Base-by-base conservation (phyloP, 371 early-diverging fungal genomes). In the Syncephalastrum sp. region DNA sequence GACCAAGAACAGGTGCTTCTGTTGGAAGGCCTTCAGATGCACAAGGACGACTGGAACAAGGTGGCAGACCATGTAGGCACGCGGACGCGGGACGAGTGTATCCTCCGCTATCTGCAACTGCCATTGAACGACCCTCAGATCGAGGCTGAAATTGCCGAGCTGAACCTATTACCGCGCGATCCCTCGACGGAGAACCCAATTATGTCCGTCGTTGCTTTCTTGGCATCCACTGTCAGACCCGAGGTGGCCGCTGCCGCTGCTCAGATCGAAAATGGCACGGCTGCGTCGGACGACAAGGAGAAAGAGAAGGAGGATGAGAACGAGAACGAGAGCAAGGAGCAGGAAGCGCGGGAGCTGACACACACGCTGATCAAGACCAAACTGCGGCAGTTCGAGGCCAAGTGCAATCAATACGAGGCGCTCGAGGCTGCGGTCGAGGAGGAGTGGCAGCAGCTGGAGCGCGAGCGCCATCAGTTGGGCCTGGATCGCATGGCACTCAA, bases 191-290 rank as follows among this genome's bases (percentile, higher is more conserved):
- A 94, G 41, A 98, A 99, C 68, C 99, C 99, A 0, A 90, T 97
- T 17, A 89, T 97, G 91, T 85, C 93, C 6, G 87, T 96, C 0
- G 92, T 98, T 1, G 94, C 98, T 0, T 98, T 98, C 64, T 74
- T 99, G 64, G 94, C 96, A 3, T 86, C 92, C n/a, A 85, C 91
- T 7, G 97, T 99, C 8, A 83, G 90, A 63, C 96, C 99, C 0
- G 79, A 88, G 23, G 94, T 99, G 1, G 98, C 97, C 1, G 84
- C 89, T 5, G 94, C 92, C 2, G 94, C 95, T 10, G 96, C 38
- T 23, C 53, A 53, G 16, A 53, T 47, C 58, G 33, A 57, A 15
- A 33, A 33, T 10, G 38, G 38, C 38, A 33, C 38, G 6, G 38
- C 38, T 33, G 38, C 38, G 8, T 27, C 24, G 6, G 47, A 21